Percentiles rank a stretch among this genome's conserved stretches.
Evolutionary conservation across 805 yeast genomes (phyloP).

Genomic region (Candida takata): DNA sequence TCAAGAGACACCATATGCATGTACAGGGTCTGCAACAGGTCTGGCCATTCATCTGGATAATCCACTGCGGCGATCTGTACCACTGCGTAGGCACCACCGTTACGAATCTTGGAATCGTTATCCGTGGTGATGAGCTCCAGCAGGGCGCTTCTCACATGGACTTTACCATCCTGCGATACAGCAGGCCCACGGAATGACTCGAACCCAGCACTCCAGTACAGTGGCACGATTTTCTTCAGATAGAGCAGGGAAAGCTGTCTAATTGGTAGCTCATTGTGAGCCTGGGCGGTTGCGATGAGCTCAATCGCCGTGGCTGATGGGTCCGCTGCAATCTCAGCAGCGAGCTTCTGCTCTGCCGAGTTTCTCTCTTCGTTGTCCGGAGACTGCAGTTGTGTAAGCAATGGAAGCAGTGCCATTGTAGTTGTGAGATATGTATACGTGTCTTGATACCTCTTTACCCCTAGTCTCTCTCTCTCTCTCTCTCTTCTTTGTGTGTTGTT

Average conservation of each 20-base stretch:
- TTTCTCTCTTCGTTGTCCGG: constrained; percentile 32
- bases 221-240: constrained; percentile 59
- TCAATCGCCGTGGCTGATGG: constrained; percentile 41
- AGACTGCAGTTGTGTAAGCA: constrained; percentile 28
- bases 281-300: constrained; percentile 37
- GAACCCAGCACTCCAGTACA: constrained; percentile 81
- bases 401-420: constrained; percentile 1
- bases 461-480: too few relatives aligned
- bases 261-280: constrained; percentile 27
- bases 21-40: constrained; percentile 45
- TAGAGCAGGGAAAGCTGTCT: constrained; percentile 64
- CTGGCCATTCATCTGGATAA: constrained; percentile 96
- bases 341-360: constrained; percentile 29
- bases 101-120: constrained; percentile 52
- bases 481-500: too few relatives aligned
- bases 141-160: constrained; percentile 41
- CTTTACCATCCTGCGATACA: constrained; percentile 45
- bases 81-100: constrained; percentile 63
- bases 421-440: too few relatives aligned
- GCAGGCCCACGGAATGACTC: constrained; percentile 67
- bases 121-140: constrained; percentile 38
- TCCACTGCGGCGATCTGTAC: constrained; percentile 84
- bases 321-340: constrained; percentile 33
- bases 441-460: too few relatives aligned
- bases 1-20: constrained; percentile 25